Evolutionary conservation across 768 basidiomycete genomes (phyloP).

Genomic region (Piloderma croceum): DNA sequence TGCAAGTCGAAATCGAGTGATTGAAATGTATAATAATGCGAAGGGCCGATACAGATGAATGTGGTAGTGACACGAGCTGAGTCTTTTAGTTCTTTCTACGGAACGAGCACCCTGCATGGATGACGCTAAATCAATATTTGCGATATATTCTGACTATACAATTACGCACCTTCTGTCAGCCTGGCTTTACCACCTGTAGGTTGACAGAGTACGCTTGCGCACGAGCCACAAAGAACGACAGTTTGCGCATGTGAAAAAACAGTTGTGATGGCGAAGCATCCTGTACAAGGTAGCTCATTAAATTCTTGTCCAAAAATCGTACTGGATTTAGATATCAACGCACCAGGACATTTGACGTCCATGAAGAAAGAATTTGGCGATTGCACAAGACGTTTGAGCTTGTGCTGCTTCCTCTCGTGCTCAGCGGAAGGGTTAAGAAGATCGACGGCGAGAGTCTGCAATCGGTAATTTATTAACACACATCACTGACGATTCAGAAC

Average conservation of each 20-base stretch:
- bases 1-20: too few species aligned
- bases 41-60: too few species aligned
- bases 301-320: too few species aligned
- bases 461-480: too few species aligned
- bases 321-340: too few species aligned
- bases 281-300: slow-evolving; percentile 31
- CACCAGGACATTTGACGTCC: slow-evolving; percentile 99
- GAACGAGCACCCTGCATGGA: slow-evolving; percentile 82
- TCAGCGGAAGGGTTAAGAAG: slow-evolving; percentile 93
- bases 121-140: slow-evolving; percentile 11
- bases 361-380: slow-evolving; percentile 99
- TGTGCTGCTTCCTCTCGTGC: slow-evolving; percentile 86
- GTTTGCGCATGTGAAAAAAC: slow-evolving; percentile 99
- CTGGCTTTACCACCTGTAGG: slow-evolving; percentile 98
- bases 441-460: slow-evolving; percentile 96
- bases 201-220: slow-evolving; percentile 93
- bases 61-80: too few species aligned
- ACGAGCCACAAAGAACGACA: slow-evolving; percentile 89
- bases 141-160: slow-evolving; percentile 1
- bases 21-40: too few species aligned
- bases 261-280: slow-evolving; percentile 92
- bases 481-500: too few species aligned
- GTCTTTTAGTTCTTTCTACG: slow-evolving; percentile 96
- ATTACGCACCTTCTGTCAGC: slow-evolving; percentile 86
- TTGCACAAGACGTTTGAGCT: slow-evolving; percentile 99